Conservation (phyloP, 2,329 filamentous ascomycete genomes). For the Gaeumannomyces tritici region DNA sequence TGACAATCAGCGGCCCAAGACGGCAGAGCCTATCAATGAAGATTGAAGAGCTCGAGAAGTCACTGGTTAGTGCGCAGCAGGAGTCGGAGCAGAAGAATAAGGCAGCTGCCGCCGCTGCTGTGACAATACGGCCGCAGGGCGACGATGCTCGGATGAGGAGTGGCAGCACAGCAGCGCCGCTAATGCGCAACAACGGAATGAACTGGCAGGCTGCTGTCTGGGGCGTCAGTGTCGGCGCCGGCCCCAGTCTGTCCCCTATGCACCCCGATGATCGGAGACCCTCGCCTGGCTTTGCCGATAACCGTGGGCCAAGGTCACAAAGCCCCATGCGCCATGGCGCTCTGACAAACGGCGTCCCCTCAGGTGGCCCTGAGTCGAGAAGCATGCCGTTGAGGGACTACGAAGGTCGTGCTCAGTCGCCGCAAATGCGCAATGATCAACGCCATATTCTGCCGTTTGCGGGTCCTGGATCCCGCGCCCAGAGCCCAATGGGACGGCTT, state of each 20-base stretch:
- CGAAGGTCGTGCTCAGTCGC: not conserved
- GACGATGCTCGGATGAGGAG: not conserved
- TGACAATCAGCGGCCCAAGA: constrained; percentile 33
- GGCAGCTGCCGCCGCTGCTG: not conserved
- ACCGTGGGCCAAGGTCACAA: not conserved
- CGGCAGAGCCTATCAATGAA: constrained; percentile 39
- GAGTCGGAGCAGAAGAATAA: constrained; percentile 13
- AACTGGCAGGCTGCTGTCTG: not conserved
- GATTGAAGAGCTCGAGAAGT: constrained; percentile 29
- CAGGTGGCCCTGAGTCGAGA: not conserved
- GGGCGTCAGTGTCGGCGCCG: not conserved
- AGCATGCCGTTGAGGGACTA: not conserved
- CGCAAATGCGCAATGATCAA: not conserved
- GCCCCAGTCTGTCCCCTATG: not conserved
- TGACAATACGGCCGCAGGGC: not conserved
- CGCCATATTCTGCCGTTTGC: not conserved
- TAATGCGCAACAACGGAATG: not conserved
- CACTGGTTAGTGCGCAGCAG: constrained; percentile 12
- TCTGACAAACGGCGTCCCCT: not conserved
- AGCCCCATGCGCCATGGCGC: constrained; percentile 3
- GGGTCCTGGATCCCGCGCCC: not conserved
- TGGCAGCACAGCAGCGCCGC: not conserved
- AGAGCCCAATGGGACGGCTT: constrained; percentile 3
- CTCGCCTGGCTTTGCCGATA: not conserved
- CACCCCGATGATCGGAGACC: not conserved